Percentiles rank a stretch among this genome's conserved stretches.
These are phyloP conservation scores for Sanguinoderma infundibulare DNA, from an alignment of 1,284 basidiomycete species.

Conservation along the genomic window DNA sequence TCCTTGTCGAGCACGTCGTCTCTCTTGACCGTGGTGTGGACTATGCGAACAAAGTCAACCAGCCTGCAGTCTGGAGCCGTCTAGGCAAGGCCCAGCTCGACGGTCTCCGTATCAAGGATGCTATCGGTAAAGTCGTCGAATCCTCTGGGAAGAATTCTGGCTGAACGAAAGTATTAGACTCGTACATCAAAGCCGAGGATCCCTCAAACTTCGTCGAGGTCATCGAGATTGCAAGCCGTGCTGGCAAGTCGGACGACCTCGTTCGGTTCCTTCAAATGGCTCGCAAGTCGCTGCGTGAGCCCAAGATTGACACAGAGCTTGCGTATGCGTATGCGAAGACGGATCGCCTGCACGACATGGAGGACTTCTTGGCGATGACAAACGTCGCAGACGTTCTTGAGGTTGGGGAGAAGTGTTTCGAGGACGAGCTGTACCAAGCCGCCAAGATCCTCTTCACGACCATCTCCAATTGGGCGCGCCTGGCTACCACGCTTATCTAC, in stretches of 20 bases:
- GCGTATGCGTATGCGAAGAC: slow-evolving; percentile 98
- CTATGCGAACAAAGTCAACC: slow-evolving; percentile 96
- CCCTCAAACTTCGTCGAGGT: slow-evolving; percentile 96
- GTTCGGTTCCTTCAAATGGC: slow-evolving; percentile 99
- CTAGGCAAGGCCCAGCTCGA: slow-evolving; percentile 99
- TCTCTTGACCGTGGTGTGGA: slow-evolving; percentile 97
- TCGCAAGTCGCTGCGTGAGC: slow-evolving; percentile 96
- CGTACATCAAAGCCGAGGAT: slow-evolving; percentile 99
- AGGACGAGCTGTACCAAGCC: slow-evolving; percentile 97
- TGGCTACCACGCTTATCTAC: slow-evolving; percentile 98
- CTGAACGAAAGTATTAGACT: slow-evolving; percentile 58
- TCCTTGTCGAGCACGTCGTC: slow-evolving; percentile 97
- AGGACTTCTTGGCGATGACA: slow-evolving; percentile 98
- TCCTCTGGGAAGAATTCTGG: not conserved
- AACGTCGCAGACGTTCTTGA: slow-evolving; percentile 97
- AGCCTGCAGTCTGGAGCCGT: slow-evolving; percentile 96
- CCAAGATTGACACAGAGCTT: slow-evolving; percentile 97
- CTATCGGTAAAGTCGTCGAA: slow-evolving; percentile 70
- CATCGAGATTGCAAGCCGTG: slow-evolving; percentile 95
- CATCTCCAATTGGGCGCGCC: slow-evolving; percentile 98
- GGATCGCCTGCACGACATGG: slow-evolving; percentile 97
- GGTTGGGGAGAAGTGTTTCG: slow-evolving; percentile 99
- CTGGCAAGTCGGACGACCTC: slow-evolving; percentile 98
- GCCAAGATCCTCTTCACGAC: slow-evolving; percentile 95
- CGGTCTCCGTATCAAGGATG: slow-evolving; percentile 97